Conservation (phyloP, 2,329 filamentous ascomycete species). For the Fusarium liriodendri region DNA sequence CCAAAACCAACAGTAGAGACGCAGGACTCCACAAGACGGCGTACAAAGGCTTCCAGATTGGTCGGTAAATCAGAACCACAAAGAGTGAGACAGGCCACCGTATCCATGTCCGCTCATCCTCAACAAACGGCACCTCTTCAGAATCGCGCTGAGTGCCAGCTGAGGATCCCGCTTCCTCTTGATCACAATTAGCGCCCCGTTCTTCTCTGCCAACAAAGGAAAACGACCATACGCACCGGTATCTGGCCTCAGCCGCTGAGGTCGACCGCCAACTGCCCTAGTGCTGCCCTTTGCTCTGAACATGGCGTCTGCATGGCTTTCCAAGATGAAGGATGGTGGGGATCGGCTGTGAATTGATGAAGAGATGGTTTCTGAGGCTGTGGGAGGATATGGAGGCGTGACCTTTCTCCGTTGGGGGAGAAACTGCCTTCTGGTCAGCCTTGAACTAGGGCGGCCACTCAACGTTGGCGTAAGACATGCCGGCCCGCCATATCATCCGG, state of each 20-base stretch:
- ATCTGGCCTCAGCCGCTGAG: not conserved
- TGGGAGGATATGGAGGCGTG: not conserved
- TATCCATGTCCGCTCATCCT: constrained; percentile 1
- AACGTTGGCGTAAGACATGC: not conserved
- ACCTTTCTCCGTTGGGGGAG: not conserved
- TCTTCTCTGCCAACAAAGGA: not conserved
- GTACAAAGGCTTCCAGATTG: not conserved
- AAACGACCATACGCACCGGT: not conserved
- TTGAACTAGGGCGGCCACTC: not conserved
- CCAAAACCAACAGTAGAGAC: not conserved
- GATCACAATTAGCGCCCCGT: not conserved
- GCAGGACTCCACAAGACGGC: not conserved
- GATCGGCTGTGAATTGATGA: not conserved
- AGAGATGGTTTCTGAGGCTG: not conserved
- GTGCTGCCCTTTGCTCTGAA: not conserved
- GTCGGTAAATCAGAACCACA: not conserved
- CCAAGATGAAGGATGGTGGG: not conserved
- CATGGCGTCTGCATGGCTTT: not conserved
- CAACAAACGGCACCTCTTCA: not conserved
- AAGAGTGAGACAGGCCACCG: not conserved
- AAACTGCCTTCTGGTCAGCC: not conserved
- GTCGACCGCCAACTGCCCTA: not conserved
- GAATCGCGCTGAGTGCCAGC: not conserved
- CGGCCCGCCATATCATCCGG: not conserved
- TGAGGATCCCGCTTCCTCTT: not conserved